These are phyloP conservation scores for Plasmodium yoelii DNA, from an alignment of 169 alveolate species.

Conservation along the genomic window DNA sequence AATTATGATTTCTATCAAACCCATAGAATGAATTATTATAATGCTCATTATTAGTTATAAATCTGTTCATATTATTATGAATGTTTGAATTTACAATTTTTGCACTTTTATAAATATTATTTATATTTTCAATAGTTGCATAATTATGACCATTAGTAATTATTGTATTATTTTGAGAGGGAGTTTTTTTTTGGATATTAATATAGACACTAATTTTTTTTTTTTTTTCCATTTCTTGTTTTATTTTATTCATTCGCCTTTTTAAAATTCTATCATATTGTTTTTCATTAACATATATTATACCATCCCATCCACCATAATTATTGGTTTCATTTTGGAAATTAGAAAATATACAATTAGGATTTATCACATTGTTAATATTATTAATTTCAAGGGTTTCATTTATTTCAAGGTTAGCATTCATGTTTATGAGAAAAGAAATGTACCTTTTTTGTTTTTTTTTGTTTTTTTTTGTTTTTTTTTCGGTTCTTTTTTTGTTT, in stretches of 20 bases:
- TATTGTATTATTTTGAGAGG: background rate
- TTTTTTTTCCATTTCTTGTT: slow-evolving; percentile 62
- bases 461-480: too few species aligned
- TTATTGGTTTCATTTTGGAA: background rate
- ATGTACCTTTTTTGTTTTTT: too few species aligned
- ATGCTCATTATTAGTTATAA: too few species aligned
- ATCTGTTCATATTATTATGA: too few species aligned
- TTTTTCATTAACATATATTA: slow-evolving; percentile 73
- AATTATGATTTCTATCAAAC: too few species aligned
- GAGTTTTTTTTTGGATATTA: slow-evolving; percentile 29
- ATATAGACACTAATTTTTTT: slow-evolving; percentile 38
- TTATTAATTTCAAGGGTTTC: background rate
- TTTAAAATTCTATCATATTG: slow-evolving; percentile 67
- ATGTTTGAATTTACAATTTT: too few species aligned
- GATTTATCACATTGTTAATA: background rate
- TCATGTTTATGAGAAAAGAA: too few species aligned
- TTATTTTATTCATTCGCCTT: slow-evolving; percentile 40
- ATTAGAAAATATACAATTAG: slow-evolving; percentile 6
- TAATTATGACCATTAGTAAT: background rate
- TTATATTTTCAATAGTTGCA: background rate
- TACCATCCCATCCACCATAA: slow-evolving; percentile 11
- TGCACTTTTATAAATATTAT: too few species aligned
- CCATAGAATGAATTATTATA: too few species aligned
- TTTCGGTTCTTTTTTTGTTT: too few species aligned
- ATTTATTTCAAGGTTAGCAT: too few species aligned